A percentile compares a stretch with the other conserved stretches of the same genome.
These are phyloP conservation scores for Sparassis latifolia DNA, from an alignment of 1,284 basidiomycete genomes.

Conservation along the genomic window DNA sequence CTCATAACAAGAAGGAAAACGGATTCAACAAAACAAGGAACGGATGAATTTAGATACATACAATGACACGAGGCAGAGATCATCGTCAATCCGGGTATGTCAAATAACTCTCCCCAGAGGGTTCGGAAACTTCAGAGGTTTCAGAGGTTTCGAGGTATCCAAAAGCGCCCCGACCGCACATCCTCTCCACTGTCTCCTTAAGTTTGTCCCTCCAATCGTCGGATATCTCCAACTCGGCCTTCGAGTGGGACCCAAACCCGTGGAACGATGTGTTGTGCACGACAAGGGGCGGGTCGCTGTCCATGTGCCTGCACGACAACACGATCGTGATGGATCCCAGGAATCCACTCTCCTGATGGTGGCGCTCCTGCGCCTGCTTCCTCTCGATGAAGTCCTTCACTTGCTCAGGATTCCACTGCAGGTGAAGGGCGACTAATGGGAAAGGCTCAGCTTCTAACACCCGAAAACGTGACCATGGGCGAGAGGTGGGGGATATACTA, in stretches of 20 bases:
- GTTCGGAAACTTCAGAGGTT: not conserved
- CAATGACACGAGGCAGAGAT: too few species aligned
- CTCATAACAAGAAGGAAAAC: not conserved
- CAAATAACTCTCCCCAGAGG: too few species aligned
- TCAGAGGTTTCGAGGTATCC: not conserved
- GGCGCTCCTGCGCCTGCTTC: not conserved
- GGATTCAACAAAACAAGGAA: not conserved
- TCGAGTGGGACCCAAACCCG: not conserved
- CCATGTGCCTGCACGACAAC: not conserved
- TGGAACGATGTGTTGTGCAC: not conserved
- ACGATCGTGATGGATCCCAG: not conserved
- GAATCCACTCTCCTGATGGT: not conserved
- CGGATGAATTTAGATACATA: not conserved
- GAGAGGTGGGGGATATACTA: not conserved
- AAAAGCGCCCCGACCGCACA: not conserved
- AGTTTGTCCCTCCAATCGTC: not conserved
- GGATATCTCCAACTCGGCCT: not conserved
- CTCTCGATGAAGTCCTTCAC: not conserved
- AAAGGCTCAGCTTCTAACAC: not conserved
- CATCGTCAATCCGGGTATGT: too few species aligned
- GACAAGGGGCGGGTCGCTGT: not conserved
- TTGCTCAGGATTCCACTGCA: not conserved
- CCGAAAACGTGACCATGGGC: conserved; percentile 8
- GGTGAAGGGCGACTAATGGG: not conserved
- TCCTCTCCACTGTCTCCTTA: not conserved